These are phyloP conservation scores for Aspergillus uvarum DNA, from an alignment of 2,329 filamentous ascomycete genomes.

Conservation along the genomic window DNA sequence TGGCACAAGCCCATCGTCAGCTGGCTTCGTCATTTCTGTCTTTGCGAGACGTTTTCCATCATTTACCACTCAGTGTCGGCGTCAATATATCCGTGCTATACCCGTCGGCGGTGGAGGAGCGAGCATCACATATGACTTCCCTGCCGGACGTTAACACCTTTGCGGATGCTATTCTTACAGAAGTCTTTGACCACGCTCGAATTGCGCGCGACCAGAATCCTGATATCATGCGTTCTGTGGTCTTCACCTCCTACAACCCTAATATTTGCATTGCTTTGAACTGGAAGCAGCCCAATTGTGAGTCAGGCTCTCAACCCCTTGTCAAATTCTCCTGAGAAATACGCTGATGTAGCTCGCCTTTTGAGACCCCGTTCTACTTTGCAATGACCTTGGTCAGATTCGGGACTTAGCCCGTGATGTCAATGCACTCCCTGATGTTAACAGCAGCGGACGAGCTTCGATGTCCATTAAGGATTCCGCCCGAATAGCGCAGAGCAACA, in stretches of 20 bases:
- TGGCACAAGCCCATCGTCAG: conserved; percentile 68
- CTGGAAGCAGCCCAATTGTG: conserved; percentile 98
- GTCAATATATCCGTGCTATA: conserved; percentile 92
- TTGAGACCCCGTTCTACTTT: conserved; percentile 80
- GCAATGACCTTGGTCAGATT: conserved; percentile 76
- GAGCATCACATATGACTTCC: conserved; percentile 66
- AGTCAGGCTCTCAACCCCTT: conserved; percentile 31
- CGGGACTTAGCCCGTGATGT: conserved; percentile 40
- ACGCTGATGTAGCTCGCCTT: not conserved
- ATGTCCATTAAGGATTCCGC: conserved; percentile 94
- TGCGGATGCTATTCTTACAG: conserved; percentile 76
- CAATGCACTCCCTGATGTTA: conserved; percentile 44
- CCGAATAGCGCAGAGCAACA: conserved; percentile 88
- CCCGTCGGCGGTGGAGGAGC: conserved; percentile 73
- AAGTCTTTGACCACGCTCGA: conserved; percentile 90
- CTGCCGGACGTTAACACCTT: conserved; percentile 81
- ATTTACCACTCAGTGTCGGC: conserved; percentile 77
- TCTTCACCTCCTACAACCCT: conserved; percentile 91
- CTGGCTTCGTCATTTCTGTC: conserved; percentile 76
- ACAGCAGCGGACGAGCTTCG: conserved; percentile 68
- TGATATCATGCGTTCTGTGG: conserved; percentile 77
- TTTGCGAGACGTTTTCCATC: conserved; percentile 70
- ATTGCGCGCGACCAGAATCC: conserved; percentile 63
- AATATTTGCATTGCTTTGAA: conserved; percentile 91
- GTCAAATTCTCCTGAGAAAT: not conserved